A percentile compares a stretch with the other conserved stretches of the same genome.
Conservation (phyloP, 2,329 filamentous ascomycete genomes). For the Ophiocordyceps camponoti-saundersi region DNA sequence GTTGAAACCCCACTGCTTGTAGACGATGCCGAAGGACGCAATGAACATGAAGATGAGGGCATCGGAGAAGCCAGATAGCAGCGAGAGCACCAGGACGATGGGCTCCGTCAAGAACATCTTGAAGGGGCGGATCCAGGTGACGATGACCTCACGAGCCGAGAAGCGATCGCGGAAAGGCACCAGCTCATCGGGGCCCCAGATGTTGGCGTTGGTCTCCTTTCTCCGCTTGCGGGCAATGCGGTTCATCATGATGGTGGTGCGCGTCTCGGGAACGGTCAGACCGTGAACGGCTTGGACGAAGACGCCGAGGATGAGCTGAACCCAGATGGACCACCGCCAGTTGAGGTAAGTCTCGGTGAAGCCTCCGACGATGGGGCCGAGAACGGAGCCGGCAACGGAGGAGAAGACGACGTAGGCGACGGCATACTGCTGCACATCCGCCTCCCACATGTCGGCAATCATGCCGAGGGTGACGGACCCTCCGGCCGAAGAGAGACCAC, state of each 20-base stretch:
- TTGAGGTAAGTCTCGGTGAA: slow-evolving; percentile 49
- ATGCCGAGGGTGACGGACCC: slow-evolving; percentile 59
- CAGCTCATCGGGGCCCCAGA: slow-evolving; percentile 61
- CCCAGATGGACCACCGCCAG: slow-evolving; percentile 70
- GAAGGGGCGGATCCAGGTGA: slow-evolving; percentile 47
- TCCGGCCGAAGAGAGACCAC: slow-evolving; percentile 54
- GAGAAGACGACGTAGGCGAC: slow-evolving; percentile 65
- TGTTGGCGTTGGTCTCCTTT: slow-evolving; percentile 37
- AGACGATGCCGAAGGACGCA: slow-evolving; percentile 52
- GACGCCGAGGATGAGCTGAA: slow-evolving; percentile 64
- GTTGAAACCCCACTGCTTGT: slow-evolving; percentile 47
- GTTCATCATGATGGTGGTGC: slow-evolving; percentile 63
- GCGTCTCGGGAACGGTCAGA: slow-evolving; percentile 59
- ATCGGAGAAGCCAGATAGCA: slow-evolving; percentile 57
- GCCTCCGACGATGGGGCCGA: slow-evolving; percentile 65
- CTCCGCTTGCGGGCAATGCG: slow-evolving; percentile 59
- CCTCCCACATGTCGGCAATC: slow-evolving; percentile 59
- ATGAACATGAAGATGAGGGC: slow-evolving; percentile 67
- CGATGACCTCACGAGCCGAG: slow-evolving; percentile 35
- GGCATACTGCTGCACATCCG: slow-evolving; percentile 56
- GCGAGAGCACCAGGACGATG: slow-evolving; percentile 52
- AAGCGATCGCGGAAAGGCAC: slow-evolving; percentile 41
- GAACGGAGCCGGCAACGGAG: slow-evolving; percentile 58
- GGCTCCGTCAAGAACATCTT: slow-evolving; percentile 60
- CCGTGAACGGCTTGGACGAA: slow-evolving; percentile 51